A percentile compares a stretch with the other conserved stretches of the same genome.
These are phyloP conservation scores for Colletotrichum sp. DNA, from an alignment of 2,329 filamentous ascomycete genomes.

Conservation along the genomic window DNA sequence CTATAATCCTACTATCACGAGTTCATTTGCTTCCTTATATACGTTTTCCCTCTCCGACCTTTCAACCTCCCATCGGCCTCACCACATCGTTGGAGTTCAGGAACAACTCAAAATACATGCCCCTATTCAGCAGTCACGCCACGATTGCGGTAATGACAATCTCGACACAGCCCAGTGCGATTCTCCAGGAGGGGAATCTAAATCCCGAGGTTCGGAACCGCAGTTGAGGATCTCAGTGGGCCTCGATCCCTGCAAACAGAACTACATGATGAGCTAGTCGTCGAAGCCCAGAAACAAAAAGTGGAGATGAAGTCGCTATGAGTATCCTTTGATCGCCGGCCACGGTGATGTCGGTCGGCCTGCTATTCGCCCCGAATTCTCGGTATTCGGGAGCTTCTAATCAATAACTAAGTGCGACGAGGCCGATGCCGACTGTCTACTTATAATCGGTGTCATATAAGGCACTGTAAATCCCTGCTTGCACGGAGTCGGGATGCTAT, in stretches of 20 bases:
- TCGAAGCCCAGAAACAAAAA: neutral
- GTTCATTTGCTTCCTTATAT: neutral
- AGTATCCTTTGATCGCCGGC: neutral
- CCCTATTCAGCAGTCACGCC: neutral
- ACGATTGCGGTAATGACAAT: neutral
- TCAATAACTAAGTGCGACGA: neutral
- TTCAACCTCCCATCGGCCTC: neutral
- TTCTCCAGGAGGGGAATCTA: neutral
- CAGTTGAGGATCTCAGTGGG: fast-evolving
- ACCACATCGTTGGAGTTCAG: neutral
- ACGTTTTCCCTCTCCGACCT: neutral
- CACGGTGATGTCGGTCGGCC: neutral
- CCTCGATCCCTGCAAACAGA: neutral
- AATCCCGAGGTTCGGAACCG: neutral
- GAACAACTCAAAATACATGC: neutral
- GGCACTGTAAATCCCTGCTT: neutral
- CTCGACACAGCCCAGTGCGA: neutral
- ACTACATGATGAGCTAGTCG: neutral
- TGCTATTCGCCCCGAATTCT: neutral
- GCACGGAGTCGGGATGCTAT: neutral
- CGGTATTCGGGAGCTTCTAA: neutral
- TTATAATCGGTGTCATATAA: neutral
- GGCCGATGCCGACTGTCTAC: neutral
- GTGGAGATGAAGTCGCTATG: neutral
- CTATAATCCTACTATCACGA: neutral